A percentile compares a stretch with the other conserved stretches of the same genome.
Evolutionary conservation across 208 protist species (phyloP).

Genomic region (Wallacemonas sp.): DNA sequence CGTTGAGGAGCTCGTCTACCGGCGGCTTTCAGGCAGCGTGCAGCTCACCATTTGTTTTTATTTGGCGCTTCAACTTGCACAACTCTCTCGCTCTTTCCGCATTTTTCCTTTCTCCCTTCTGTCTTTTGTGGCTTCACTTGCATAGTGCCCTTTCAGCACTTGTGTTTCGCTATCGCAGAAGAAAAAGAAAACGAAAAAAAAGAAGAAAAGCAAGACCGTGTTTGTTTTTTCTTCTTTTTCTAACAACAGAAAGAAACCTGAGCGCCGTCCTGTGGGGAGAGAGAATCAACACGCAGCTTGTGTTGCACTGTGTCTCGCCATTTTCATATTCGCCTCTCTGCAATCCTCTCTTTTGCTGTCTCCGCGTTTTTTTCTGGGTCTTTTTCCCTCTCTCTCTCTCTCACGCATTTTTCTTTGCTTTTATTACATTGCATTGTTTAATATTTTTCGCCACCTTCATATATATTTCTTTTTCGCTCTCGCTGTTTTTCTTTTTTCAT

Average conservation of each 20-base stretch:
- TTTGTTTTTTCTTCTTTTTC: slow-evolving; percentile 7
- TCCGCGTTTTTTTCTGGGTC: not conserved
- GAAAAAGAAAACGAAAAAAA: no score
- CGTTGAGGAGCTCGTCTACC: no score
- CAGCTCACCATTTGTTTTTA: not conserved
- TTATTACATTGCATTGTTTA: not conserved
- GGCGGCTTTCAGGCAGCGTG: no score
- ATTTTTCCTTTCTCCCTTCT: not conserved
- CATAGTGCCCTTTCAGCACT: no score
- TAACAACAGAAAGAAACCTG: no score
- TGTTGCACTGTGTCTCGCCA: no score
- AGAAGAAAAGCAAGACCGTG: not conserved
- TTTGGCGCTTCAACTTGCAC: not conserved
- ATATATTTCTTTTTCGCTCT: not conserved
- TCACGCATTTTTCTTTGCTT: not conserved
- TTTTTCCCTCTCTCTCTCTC: not conserved
- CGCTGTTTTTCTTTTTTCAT: not conserved
- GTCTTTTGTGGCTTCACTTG: not conserved
- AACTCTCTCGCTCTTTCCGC: not conserved
- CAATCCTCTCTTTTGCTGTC: not conserved
- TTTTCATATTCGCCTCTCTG: not conserved
- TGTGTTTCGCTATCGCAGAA: no score
- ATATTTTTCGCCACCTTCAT: not conserved
- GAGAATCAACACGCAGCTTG: no score
- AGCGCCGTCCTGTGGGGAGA: no score